Conservation (phyloP, 2,329 filamentous ascomycete species). For the Cladosporium sphaerospermum region DNA sequence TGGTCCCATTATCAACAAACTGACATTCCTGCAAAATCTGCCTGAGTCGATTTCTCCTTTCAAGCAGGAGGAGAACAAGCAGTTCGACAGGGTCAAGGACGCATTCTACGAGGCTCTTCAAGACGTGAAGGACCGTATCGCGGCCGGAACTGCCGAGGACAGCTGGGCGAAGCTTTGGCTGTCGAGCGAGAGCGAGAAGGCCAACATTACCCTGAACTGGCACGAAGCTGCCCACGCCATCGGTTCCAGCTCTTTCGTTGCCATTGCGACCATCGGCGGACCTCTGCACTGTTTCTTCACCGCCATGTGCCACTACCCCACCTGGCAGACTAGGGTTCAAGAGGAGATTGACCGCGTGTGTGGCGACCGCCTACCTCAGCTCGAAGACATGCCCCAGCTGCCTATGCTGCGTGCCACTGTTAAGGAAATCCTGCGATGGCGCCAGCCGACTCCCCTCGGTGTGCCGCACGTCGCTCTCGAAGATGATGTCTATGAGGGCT, state of each 20-base stretch:
- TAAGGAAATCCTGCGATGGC: constrained; percentile 32
- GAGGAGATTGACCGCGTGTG: constrained; percentile 30
- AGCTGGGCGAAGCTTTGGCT: constrained; percentile 31
- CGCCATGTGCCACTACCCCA: constrained; percentile 30
- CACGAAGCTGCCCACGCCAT: constrained; percentile 31
- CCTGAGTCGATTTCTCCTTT: constrained; percentile 27
- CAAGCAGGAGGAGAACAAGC: constrained; percentile 24
- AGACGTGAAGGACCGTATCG: constrained; percentile 24
- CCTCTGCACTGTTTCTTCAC: constrained; percentile 31
- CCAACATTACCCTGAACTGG: constrained; percentile 22
- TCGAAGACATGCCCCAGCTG: constrained; percentile 28
- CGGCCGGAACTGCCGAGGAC: constrained; percentile 19
- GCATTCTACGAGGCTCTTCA: constrained; percentile 29
- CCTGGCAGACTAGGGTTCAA: constrained; percentile 26
- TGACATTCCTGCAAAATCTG: constrained; percentile 28
- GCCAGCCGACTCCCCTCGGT: constrained; percentile 35
- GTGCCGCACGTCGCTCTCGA: constrained; percentile 31
- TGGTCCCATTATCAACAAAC: constrained; percentile 29
- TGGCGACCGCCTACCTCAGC: constrained; percentile 25
- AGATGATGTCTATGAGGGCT: constrained; percentile 34
- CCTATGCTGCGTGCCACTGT: constrained; percentile 29
- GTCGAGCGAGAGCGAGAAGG: constrained; percentile 21
- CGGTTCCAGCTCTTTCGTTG: constrained; percentile 30
- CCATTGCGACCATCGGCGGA: constrained; percentile 29
- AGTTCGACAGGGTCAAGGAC: constrained; percentile 27